A percentile compares a stretch with the other conserved stretches of the same genome.
Evolutionary conservation across 2,329 filamentous ascomycete genomes (phyloP).

Genomic region (Uncinocarpus reesii): DNA sequence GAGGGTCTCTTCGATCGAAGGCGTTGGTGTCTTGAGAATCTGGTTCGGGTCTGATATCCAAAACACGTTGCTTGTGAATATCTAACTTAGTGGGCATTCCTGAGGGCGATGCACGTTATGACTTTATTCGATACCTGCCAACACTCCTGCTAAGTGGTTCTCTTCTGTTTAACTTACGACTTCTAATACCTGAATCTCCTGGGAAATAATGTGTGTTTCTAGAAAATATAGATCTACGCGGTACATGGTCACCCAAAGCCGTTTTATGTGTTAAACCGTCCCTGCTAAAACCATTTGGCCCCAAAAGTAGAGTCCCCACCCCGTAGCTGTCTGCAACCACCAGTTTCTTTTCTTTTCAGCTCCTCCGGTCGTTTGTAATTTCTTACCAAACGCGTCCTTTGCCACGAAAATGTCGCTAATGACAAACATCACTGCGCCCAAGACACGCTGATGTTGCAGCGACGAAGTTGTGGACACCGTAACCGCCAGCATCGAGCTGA

Average conservation of each 20-base stretch:
- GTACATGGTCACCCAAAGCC: background rate
- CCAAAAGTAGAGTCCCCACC: slow-evolving; percentile 25
- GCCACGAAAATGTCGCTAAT: slow-evolving; percentile 26
- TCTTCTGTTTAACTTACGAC: background rate
- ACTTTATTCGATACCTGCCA: too few species aligned
- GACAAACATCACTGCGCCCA: slow-evolving; percentile 27
- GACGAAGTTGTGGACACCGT: slow-evolving; percentile 19
- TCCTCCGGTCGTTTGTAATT: background rate
- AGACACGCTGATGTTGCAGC: slow-evolving; percentile 19
- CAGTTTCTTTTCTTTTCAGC: slow-evolving; percentile 11
- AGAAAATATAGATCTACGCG: background rate
- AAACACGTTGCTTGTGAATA: background rate
- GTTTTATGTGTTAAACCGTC: slow-evolving; percentile 11
- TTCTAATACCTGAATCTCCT: background rate
- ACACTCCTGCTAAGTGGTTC: background rate
- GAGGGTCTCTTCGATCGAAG: background rate
- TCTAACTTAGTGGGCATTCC: background rate
- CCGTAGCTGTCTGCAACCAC: slow-evolving; percentile 17
- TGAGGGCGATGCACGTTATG: background rate
- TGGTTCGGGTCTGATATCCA: slow-evolving; percentile 2
- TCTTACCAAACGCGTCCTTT: slow-evolving; percentile 23
- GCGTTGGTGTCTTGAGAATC: slow-evolving; percentile 2
- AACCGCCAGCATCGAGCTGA: slow-evolving; percentile 23
- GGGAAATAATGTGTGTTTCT: background rate
- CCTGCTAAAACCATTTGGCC: slow-evolving; percentile 24